Evolutionary conservation across 495 filamentous ascomycete species (phyloP).

Genomic region (Xeromyces bisporus): DNA sequence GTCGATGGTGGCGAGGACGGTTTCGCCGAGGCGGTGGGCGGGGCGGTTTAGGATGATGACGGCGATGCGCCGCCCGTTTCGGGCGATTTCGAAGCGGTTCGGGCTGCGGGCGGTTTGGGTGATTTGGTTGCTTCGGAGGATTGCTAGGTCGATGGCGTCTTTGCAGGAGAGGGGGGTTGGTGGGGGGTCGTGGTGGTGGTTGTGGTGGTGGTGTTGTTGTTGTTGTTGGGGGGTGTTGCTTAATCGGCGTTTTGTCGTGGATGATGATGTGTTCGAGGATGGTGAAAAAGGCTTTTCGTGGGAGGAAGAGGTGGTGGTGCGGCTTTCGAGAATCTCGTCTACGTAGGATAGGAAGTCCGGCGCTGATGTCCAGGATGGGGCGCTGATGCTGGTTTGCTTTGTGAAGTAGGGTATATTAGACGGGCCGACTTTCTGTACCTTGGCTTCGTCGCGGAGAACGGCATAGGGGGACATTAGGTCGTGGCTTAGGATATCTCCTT

Average conservation of each 20-base stretch:
- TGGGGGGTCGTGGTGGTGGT: slow-evolving; percentile 26
- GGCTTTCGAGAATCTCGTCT: slow-evolving; percentile 51
- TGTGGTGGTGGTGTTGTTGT: too few relatives aligned
- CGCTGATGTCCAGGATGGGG: slow-evolving; percentile 22
- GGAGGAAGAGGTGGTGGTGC: slow-evolving; percentile 33
- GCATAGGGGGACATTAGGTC: slow-evolving; percentile 91
- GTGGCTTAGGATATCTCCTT: slow-evolving; percentile 56
- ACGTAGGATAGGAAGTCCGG: slow-evolving; percentile 61
- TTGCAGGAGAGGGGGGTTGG: slow-evolving; percentile 39
- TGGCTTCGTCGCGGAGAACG: slow-evolving; percentile 69
- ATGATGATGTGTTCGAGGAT: too few relatives aligned
- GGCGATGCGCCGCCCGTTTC: slow-evolving; percentile 69
- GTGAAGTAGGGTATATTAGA: slow-evolving; percentile 4
- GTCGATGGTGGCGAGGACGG: slow-evolving; percentile 64
- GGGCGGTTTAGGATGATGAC: slow-evolving; percentile 80
- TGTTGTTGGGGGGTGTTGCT: too few relatives aligned
- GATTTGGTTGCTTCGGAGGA: slow-evolving; percentile 57
- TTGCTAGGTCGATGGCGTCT: slow-evolving; percentile 81
- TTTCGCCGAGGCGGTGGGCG: slow-evolving; percentile 79
- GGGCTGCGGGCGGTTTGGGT: slow-evolving; percentile 44
- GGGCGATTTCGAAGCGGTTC: slow-evolving; percentile 87
- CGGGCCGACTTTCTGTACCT: slow-evolving; percentile 21
- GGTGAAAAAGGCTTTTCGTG: slow-evolving; percentile 51
- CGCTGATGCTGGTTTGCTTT: slow-evolving; percentile 26
- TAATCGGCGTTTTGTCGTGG: too few relatives aligned